phyloP scores from a whole-genome alignment of 768 basidiomycete genomes.

The Cubamyces sp. region DNA sequence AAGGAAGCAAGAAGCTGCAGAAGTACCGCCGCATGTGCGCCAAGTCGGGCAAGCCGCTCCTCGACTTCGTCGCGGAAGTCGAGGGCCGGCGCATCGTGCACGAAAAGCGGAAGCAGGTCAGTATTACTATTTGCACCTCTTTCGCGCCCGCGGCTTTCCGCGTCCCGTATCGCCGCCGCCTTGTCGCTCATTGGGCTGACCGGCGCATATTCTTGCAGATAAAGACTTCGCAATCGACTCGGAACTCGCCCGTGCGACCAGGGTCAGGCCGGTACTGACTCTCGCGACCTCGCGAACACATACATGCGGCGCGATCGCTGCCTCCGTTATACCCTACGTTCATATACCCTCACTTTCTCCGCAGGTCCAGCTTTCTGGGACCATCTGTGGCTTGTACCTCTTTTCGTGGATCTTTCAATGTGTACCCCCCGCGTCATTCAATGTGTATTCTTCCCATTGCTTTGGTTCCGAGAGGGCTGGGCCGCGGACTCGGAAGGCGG shows the following conservation, averaged over 20 bases:
- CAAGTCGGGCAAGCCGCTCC: slow-evolving; percentile 15
- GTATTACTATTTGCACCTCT: neutral
- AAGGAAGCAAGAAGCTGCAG: slow-evolving; percentile 9
- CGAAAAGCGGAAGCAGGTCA: slow-evolving; percentile 12
- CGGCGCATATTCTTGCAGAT: slow-evolving; percentile 1
- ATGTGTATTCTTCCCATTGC: neutral
- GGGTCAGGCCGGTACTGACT: slow-evolving; percentile 13
- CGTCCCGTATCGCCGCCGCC: no score
- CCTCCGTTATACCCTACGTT: slow-evolving; percentile 6
- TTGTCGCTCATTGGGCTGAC: neutral
- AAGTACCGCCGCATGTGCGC: slow-evolving; percentile 20
- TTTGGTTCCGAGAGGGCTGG: neutral
- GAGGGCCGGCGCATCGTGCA: slow-evolving; percentile 15
- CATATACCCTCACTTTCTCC: slow-evolving; percentile 7
- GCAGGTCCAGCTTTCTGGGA: neutral
- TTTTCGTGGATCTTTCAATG: neutral
- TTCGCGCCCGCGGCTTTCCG: neutral
- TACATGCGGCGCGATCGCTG: neutral
- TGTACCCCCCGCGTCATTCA: neutral
- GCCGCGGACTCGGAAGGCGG: neutral
- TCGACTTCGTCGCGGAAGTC: slow-evolving; percentile 24
- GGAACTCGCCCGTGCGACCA: slow-evolving; percentile 19
- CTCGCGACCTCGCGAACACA: neutral
- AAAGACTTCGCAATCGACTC: slow-evolving; percentile 19
- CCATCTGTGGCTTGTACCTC: neutral